Evolutionary conservation across 2,329 filamentous ascomycete genomes (phyloP).

Genomic region (Furcasterigmium furcatum): DNA sequence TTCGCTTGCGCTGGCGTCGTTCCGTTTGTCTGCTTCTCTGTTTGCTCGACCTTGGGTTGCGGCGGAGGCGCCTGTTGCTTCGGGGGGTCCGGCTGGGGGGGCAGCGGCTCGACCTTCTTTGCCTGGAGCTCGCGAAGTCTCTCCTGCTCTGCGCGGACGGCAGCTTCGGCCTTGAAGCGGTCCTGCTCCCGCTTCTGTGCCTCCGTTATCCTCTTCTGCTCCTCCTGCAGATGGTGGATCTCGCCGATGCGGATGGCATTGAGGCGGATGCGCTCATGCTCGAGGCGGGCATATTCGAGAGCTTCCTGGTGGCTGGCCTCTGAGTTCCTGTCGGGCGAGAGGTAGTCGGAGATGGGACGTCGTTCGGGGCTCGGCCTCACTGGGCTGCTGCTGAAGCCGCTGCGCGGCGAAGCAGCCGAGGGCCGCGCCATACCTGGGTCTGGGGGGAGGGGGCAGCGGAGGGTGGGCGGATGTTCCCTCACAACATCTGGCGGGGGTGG

Average conservation of each 20-base stretch:
- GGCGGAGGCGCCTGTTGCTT: slow-evolving; percentile 15
- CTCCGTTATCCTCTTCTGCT: slow-evolving; percentile 39
- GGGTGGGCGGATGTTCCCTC: background rate
- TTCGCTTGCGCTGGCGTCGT: background rate
- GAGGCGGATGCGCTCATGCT: slow-evolving; percentile 63
- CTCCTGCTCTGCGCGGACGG: slow-evolving; percentile 42
- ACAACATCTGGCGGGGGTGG: background rate
- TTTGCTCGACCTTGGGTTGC: slow-evolving; percentile 10
- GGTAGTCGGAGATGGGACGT: slow-evolving; percentile 54
- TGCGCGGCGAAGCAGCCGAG: slow-evolving; percentile 31
- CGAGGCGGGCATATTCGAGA: slow-evolving; percentile 60
- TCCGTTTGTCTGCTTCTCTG: slow-evolving; percentile 3
- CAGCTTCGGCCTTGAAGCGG: slow-evolving; percentile 39
- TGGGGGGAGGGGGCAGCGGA: slow-evolving; percentile 3
- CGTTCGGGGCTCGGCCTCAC: slow-evolving; percentile 38
- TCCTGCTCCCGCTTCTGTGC: slow-evolving; percentile 43
- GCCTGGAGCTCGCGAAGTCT: slow-evolving; percentile 43
- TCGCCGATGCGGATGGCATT: slow-evolving; percentile 45
- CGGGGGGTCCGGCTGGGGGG: slow-evolving; percentile 26
- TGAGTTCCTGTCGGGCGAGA: slow-evolving; percentile 59
- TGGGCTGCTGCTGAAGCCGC: slow-evolving; percentile 23
- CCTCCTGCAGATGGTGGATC: slow-evolving; percentile 42
- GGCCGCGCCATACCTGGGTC: slow-evolving; percentile 37
- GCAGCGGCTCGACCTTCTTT: slow-evolving; percentile 40
- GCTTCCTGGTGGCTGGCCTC: slow-evolving; percentile 63